These are phyloP conservation scores for Rachicladosporium sp. DNA, from an alignment of 2,329 filamentous ascomycete genomes.

Conservation along the genomic window DNA sequence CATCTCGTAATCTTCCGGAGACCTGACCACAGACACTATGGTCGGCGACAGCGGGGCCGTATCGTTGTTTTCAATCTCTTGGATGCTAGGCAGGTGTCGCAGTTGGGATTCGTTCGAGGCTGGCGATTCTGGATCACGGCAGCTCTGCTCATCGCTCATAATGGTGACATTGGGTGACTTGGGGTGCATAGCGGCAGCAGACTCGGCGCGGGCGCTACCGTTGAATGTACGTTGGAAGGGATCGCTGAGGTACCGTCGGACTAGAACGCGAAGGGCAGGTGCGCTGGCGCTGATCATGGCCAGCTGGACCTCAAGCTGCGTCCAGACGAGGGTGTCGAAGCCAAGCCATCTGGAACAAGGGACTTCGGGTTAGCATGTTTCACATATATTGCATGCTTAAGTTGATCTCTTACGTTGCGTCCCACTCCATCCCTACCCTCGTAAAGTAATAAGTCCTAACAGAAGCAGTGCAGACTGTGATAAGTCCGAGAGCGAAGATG, in stretches of 20 bases:
- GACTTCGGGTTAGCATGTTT: constrained; percentile 1
- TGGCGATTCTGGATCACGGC: no score
- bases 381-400: no score
- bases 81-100: no score
- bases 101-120: no score
- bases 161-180: no score
- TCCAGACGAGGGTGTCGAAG: constrained; percentile 17
- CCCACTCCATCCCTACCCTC: constrained; percentile 7
- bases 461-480: constrained; percentile 21
- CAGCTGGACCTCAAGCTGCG: constrained; percentile 17
- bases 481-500: constrained; percentile 13
- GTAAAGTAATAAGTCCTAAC: constrained; percentile 22
- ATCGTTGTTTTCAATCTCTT: no score
- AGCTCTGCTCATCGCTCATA: no score
- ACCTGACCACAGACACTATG: no score
- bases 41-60: no score
- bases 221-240: constrained; percentile 7
- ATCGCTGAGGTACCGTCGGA: constrained; percentile 8
- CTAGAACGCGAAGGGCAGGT: constrained; percentile 15
- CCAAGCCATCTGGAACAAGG: constrained; percentile 12
- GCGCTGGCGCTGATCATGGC: constrained; percentile 18
- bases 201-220: constrained; percentile 2
- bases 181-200: no score
- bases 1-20: no score
- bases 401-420: no score